phyloP scores from a whole-genome alignment of 495 filamentous ascomycete genomes.

The Letharia columbiana region DNA sequence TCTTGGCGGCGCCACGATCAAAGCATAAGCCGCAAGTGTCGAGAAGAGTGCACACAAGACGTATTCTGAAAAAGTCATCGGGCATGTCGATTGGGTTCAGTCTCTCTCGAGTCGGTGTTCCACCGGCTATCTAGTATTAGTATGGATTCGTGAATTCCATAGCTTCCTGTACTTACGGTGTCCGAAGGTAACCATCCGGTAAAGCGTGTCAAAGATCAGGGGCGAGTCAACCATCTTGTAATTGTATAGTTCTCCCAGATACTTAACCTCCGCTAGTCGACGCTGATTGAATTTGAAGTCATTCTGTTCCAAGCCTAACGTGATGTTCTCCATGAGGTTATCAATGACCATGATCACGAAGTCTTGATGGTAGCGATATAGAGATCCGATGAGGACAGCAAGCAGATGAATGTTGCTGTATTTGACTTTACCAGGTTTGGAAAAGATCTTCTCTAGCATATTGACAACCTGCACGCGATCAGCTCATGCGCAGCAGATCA shows the following conservation, averaged over 20 bases:
- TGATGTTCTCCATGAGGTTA: slow-evolving; percentile 80
- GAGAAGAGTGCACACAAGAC: slow-evolving; percentile 77
- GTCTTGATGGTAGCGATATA: slow-evolving; percentile 84
- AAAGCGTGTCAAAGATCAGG: slow-evolving; percentile 91
- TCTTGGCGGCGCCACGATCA: slow-evolving; percentile 83
- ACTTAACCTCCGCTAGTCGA: slow-evolving; percentile 91
- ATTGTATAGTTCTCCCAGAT: slow-evolving; percentile 93
- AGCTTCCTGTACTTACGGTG: slow-evolving; percentile 49
- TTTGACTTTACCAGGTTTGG: slow-evolving; percentile 93
- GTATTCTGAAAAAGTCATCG: slow-evolving; percentile 93
- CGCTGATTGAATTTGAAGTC: slow-evolving; percentile 98
- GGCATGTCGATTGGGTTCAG: slow-evolving; percentile 71
- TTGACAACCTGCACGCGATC: slow-evolving; percentile 50
- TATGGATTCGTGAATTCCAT: not conserved
- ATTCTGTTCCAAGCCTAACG: slow-evolving; percentile 82
- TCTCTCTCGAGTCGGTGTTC: slow-evolving; percentile 69
- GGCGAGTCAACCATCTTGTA: slow-evolving; percentile 96
- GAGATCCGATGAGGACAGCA: slow-evolving; percentile 77
- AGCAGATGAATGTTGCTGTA: slow-evolving; percentile 95
- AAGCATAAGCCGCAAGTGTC: slow-evolving; percentile 97
- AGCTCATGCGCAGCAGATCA: not conserved
- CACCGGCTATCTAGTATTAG: slow-evolving; percentile 43
- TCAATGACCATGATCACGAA: slow-evolving; percentile 86
- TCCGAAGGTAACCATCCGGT: slow-evolving; percentile 86
- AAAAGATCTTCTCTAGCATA: slow-evolving; percentile 83